Base-by-base conservation (phyloP, 202 grass and related monocot genomes). In the Eragrostis tef region DNA sequence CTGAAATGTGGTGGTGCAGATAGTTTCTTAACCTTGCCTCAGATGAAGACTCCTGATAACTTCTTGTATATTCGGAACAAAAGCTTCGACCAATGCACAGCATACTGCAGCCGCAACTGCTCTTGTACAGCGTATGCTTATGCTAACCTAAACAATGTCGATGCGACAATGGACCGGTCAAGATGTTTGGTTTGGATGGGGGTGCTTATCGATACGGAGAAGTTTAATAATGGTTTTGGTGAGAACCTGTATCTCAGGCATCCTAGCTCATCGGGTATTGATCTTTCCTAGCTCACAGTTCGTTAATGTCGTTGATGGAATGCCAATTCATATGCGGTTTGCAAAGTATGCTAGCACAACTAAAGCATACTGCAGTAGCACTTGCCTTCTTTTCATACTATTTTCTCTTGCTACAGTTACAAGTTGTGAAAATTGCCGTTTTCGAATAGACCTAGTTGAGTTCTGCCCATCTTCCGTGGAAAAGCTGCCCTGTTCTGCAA, bases 51-150 rank as follows among this genome's bases (percentile, higher is more conserved):
- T 2, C 89, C 93, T 48, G 87, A 95, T 56, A 82, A 87, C 16
- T 88, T 88, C 70, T 72, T 88, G 61, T 17, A 73, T 25, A 21
- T 88, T 8, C 67, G 48, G 29, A 90, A 49, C 36, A 59, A 43
- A 19, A 88, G 22, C 17, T 60, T 90, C 9, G 39, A 92, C 45
- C 52, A 87, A 22, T 93, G 93, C 65, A 8, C 51, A 29, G 51
- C 27, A 29, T 68, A 52, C 46, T 94, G 86, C 22, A 82, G 68
- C 4, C 25, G 10, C 52, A 83, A 87, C 56, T 85, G 78, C 77
- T 91, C 86, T 3, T 94, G 92, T 53, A 85, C 41, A 0, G 88
- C 81, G 0, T 93, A 89, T 3, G 83, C 93, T 14, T 88, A 85
- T 0, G 7, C 62, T 7, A 84, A 73, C 19, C 9, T 81, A 49